Base-by-base conservation (phyloP, 345 rosid genomes). In the Hibiscus tridactylites region DNA sequence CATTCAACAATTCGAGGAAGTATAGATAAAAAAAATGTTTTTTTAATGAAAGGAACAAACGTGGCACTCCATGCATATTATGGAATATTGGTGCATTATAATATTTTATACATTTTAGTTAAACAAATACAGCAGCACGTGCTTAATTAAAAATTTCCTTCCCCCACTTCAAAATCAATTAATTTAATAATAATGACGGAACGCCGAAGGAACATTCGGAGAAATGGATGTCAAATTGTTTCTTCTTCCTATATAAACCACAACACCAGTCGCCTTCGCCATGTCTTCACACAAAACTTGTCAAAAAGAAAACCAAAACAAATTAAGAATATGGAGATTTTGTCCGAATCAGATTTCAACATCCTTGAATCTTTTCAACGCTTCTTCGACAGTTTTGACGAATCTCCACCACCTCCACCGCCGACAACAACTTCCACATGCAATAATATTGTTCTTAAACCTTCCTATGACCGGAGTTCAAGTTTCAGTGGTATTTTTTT, bases 401-500 rank as follows among this genome's bases (percentile, higher is more conserved):
- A 67, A 28, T 29, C 39, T 16, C 26, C 8, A 4, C 6, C 42
- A 0, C 17, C 15, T 3, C 11, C 42, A 1, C 17, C 57, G 29
- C 59, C 28, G 21, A 21, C 61, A 9, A 50, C 15, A 28, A 16
- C 8, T 49, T 29, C 24, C 57, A 49, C 6, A 33, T 24, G 61
- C 33, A 26, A 58, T 35, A 4, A 47, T 15, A 1, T 26, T 66
- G 21, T 66, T 66, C 39, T 46, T 67, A 1, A 16, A 67, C 71
- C 71, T 28, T 67, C 16, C 16, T 60, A 37, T 42, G 74, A 71
- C 79, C 53, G 89, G 85, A 85, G 82, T 76, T 79, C 88, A 3
- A 92, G 97, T 74, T 90, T 88, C 53, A 42, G 90, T 63, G 66
- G 84, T 12, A 66, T 86, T 81, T 82, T 85, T 80, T 42, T 71